Evolutionary conservation across 2,329 filamentous ascomycete species (phyloP), one percentile per base, ranked within the genome.

Genomic region (Escovopsis sp.): DNA sequence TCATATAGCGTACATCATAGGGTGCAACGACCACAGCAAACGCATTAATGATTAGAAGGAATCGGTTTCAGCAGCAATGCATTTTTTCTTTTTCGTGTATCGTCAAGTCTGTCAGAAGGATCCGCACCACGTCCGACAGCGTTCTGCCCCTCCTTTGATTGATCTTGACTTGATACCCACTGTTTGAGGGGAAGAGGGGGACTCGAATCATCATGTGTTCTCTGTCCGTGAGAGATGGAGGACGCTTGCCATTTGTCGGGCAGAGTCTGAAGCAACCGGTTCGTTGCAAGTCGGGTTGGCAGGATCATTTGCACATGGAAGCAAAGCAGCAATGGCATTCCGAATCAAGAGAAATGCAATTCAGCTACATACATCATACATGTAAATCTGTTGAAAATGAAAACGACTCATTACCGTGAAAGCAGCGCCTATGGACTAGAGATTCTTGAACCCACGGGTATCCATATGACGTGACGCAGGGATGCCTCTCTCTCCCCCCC

Each of bases 381-480:
- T 13, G 16, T 20, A 20, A 37, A 20, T 16, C 12, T 39, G 27
- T 39, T 39, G 37, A 24, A 31, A n/a, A 9, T 39, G 30, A 39
- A 39, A 20, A 20, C 20, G 20, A 20, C 20, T 20, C 20, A 20
- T 20, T 20, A 20, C 20, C 20, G 20, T 20, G 20, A 20, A 20
- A 20, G 20, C 20, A 20, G 20, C 29, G 38, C 38, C 38, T 7
- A 39, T 34, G 24, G 11, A 34, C 16, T 16, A 33, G 34, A 39
- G 34, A 33, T 20, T 20, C 29, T 14, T 24, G 27, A 37, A 39
- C 37, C 38, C 40, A 40, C 42, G 40, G 40, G 43, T 45, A 45
- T 42, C 30, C 20, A 25, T 37, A 37, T n/a, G 15, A 37, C 15
- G 35, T 37, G 35, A 37, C 37, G 32, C 37, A 40, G 37, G 37